A percentile compares a stretch with the other conserved stretches of the same genome.
Conservation (phyloP, 2,329 filamentous ascomycete species). For the Talaromyces piceae region DNA sequence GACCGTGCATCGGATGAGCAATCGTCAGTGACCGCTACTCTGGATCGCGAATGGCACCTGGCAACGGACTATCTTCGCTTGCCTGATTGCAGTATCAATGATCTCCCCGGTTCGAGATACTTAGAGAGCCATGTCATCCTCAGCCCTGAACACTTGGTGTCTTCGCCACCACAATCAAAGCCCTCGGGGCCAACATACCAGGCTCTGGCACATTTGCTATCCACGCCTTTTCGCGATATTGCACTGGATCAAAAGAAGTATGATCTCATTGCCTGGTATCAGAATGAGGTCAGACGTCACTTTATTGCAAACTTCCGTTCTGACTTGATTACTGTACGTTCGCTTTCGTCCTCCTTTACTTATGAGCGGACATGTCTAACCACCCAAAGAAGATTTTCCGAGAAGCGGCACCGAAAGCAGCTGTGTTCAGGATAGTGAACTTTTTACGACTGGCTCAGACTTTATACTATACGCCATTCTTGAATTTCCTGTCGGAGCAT, state of each 20-base stretch:
- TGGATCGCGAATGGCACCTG: constrained; percentile 35
- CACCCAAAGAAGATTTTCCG: constrained; percentile 19
- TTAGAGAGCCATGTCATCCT: too few species aligned
- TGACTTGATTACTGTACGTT: constrained; percentile 26
- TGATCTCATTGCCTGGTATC: constrained; percentile 36
- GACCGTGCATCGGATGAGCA: constrained; percentile 5
- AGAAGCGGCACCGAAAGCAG: constrained; percentile 14
- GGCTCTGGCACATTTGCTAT: constrained; percentile 27
- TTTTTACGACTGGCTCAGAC: constrained; percentile 29
- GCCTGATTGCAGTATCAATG: constrained; percentile 27
- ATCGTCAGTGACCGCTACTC: constrained; percentile 24
- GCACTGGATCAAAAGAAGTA: constrained; percentile 16
- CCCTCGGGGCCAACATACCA: constrained; percentile 24
- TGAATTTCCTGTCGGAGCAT: constrained; percentile 26
- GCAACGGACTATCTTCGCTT: constrained; percentile 35
- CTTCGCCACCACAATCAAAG: constrained; percentile 16
- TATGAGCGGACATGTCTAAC: not conserved
- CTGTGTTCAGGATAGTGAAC: constrained; percentile 26
- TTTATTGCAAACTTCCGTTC: constrained; percentile 33
- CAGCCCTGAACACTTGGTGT: constrained; percentile 20
- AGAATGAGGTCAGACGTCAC: constrained; percentile 36
- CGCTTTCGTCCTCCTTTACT: not conserved
- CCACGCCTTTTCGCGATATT: constrained; percentile 14
- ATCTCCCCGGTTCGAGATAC: too few species aligned
- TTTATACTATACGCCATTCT: constrained; percentile 31